These are phyloP conservation scores for Pestalotiopsis sp. DNA, from an alignment of 2,329 filamentous ascomycete species.

Conservation along the genomic window DNA sequence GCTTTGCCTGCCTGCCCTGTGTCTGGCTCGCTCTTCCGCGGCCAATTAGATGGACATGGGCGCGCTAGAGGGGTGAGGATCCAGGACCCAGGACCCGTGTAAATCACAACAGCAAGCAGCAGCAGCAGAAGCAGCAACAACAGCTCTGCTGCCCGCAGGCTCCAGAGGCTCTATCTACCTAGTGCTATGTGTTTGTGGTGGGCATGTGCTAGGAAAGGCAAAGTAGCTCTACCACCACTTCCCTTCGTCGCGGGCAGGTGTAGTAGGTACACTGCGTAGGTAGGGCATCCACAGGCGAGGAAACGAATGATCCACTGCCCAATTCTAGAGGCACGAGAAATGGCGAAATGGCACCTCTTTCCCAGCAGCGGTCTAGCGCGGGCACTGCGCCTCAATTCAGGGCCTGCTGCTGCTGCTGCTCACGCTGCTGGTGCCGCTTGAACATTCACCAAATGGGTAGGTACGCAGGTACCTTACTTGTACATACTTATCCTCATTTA, in stretches of 20 bases:
- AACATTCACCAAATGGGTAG: background rate
- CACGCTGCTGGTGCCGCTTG: background rate
- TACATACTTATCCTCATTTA: background rate
- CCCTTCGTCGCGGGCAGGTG: background rate
- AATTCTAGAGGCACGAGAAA: background rate
- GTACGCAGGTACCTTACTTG: no score
- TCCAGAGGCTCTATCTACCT: background rate
- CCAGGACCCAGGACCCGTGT: conserved; percentile 4
- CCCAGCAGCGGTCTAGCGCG: background rate
- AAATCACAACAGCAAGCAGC: background rate
- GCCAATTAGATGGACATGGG: background rate
- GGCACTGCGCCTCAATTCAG: background rate
- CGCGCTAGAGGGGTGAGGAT: background rate
- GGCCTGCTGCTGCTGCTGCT: background rate
- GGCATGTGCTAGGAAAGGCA: background rate
- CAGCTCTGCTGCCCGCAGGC: background rate
- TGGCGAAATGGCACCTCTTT: background rate
- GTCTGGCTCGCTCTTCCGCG: background rate
- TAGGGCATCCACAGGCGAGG: background rate
- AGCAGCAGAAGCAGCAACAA: background rate
- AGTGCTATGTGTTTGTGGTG: background rate
- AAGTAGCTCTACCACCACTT: background rate
- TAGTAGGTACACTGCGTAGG: background rate
- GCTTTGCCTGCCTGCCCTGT: background rate
- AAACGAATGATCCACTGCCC: background rate